These are phyloP conservation scores for Plantago lanceolata DNA, from an alignment of 305 asterid genomes.

Conservation along the genomic window DNA sequence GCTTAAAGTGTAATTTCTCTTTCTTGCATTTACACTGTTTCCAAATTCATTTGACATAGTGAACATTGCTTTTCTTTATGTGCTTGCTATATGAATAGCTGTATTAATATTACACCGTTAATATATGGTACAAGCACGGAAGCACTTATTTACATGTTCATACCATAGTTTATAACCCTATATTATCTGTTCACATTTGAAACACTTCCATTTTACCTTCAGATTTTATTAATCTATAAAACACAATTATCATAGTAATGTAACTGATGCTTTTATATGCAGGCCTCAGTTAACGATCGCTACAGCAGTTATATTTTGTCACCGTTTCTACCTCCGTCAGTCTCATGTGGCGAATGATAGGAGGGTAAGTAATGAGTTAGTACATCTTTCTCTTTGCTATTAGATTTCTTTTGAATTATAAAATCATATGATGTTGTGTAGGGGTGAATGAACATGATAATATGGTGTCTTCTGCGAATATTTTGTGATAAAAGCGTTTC, in stretches of 20 bases:
- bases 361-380: constrained; percentile 60
- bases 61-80: not conserved
- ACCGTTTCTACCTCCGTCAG: constrained; percentile 92
- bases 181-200: too few relatives aligned
- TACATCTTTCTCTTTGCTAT: not conserved
- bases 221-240: not conserved
- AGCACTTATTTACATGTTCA: constrained; percentile 1
- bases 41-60: constrained; percentile 6
- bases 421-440: too few relatives aligned
- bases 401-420: too few relatives aligned
- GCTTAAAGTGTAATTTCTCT: constrained; percentile 62
- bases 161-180: too few relatives aligned
- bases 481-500: too few relatives aligned
- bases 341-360: constrained; percentile 80
- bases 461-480: too few relatives aligned
- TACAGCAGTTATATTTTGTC: constrained; percentile 91
- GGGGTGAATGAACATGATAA: too few relatives aligned
- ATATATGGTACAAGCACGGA: too few relatives aligned
- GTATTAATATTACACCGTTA: not conserved
- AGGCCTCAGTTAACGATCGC: constrained; percentile 98
- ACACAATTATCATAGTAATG: constrained; percentile 8
- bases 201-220: constrained; percentile 15
- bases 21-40: not conserved
- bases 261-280: constrained; percentile 39
- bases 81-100: not conserved